Percentiles rank a stretch among this genome's conserved stretches.
phyloP scores from a whole-genome alignment of 176 grass and related monocot species.

The Cymbopogon citratus region DNA sequence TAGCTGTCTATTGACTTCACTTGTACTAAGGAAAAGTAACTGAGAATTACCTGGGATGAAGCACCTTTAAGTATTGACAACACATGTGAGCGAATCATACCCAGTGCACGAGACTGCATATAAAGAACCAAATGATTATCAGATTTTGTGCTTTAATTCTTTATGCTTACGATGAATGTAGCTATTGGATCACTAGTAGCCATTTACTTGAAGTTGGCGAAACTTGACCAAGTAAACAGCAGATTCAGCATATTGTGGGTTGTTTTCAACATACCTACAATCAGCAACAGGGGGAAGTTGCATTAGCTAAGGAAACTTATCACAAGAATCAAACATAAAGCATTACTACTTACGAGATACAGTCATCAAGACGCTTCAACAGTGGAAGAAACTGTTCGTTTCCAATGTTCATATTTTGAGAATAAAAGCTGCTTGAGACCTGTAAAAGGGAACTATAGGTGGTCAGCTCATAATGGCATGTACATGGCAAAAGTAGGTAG shows the following conservation, averaged over 20 bases:
- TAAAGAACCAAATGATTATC: conserved; percentile 27
- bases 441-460: conserved; percentile 29
- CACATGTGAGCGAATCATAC: conserved; percentile 92
- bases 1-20: conserved; percentile 3
- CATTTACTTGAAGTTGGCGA: conserved; percentile 80
- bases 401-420: conserved; percentile 81
- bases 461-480: not conserved
- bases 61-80: conserved; percentile 90
- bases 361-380: conserved; percentile 93
- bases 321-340: conserved; percentile 10
- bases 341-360: conserved; percentile 72
- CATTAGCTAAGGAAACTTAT: conserved; percentile 7
- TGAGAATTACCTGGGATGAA: conserved; percentile 70
- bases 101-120: conserved; percentile 81
- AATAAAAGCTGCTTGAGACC: conserved; percentile 90
- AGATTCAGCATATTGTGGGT: conserved; percentile 97
- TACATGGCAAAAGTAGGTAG: not conserved
- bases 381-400: conserved; percentile 83
- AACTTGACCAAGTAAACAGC: conserved; percentile 98
- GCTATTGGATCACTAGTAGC: not conserved
- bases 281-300: conserved; percentile 21
- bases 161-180: conserved; percentile 19
- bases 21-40: conserved; percentile 34
- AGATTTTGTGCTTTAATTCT: conserved; percentile 2
- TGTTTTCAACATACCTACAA: conserved; percentile 88